Base-by-base conservation (phyloP, 225 moss, liverwort and hornwort species). In the Neckera pumila region DNA sequence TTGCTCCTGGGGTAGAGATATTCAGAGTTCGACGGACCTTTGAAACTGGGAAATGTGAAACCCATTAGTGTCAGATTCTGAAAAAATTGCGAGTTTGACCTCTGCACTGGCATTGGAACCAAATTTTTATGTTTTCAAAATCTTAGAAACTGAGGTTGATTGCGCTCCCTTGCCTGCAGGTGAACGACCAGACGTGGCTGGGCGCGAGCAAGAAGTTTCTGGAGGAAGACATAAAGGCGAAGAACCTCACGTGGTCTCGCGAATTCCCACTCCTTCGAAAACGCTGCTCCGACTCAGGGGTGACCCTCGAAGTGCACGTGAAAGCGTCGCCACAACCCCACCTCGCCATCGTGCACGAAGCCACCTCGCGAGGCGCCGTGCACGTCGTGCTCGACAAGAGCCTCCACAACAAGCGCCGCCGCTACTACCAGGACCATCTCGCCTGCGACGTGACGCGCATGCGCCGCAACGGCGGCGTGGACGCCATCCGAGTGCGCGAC, bases 381-480 rank as follows among this genome's bases (percentile, higher is more conserved):
- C 94, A 94, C 75, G 94, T 94, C 45, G 92, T 94, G 8, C 91
- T 94, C 12, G 94, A 92, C 72, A 92, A 89, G 86, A 92, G 91
- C 84, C 67, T 94, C 69, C 71, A 60, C 72, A 94, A 91, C 81
- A 90, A 84, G 88, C 89, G 90, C 6, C 94, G 92, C 8, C 87
- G 84, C 43, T 91, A 84, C 89, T 94, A 94, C 92, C 77, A 83
- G 45, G 91, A 92, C 81, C 86, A 84, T 9, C 56, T 94, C 23
- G 42, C 90, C 23, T 92, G 94, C 81, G 86, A 90, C n/a, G 89
- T 94, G 60, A 91, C 89, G 51, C 91, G 94, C n/a, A 91, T 92
- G 85, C 94, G 94, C 14, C 91, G 92, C 80, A 86, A 86, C 62
- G 94, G 92, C 18, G 94, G 94, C 28, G 86, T 91, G 43, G 94